Evolutionary conservation across 345 rosid species (phyloP).

Genomic region (Bruguiera sexangula): DNA sequence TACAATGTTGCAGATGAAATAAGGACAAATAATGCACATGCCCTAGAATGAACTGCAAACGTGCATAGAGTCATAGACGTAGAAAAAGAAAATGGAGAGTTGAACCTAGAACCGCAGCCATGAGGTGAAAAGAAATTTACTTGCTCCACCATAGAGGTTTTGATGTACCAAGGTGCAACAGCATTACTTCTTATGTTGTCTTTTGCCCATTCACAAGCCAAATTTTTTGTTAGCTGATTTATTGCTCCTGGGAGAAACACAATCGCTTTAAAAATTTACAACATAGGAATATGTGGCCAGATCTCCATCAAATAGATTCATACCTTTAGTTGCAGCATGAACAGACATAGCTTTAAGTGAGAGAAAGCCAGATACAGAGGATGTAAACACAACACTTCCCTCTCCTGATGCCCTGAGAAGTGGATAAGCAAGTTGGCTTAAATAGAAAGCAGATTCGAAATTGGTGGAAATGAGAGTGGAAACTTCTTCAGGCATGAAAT

Average conservation of each 20-base stretch:
- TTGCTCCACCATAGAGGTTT: constrained; percentile 74
- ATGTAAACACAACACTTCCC: constrained; percentile 61
- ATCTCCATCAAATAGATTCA: background rate
- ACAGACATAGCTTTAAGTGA: constrained; percentile 71
- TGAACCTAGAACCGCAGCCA: background rate
- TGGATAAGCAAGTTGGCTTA: constrained; percentile 71
- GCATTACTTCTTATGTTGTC: constrained; percentile 77
- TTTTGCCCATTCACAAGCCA: constrained; percentile 87
- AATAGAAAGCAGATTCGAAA: constrained; percentile 69
- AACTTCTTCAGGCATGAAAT: constrained; percentile 52
- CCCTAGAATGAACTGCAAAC: no score
- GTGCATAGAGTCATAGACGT: background rate
- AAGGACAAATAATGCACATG: background rate
- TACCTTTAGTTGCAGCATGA: constrained; percentile 78
- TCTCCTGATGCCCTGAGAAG: constrained; percentile 51
- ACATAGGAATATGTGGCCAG: background rate
- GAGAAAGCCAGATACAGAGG: constrained; percentile 74
- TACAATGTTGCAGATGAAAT: background rate
- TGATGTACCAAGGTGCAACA: constrained; percentile 88
- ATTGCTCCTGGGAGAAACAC: constrained; percentile 52
- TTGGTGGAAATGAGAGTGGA: constrained; percentile 60
- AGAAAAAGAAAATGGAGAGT: background rate
- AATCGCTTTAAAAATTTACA: background rate
- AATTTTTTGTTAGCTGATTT: constrained; percentile 62
- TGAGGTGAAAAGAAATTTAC: constrained; percentile 33